Evolutionary conservation across 352 stramenopile species (phyloP).

Genomic region (Lagenidium sp.): DNA sequence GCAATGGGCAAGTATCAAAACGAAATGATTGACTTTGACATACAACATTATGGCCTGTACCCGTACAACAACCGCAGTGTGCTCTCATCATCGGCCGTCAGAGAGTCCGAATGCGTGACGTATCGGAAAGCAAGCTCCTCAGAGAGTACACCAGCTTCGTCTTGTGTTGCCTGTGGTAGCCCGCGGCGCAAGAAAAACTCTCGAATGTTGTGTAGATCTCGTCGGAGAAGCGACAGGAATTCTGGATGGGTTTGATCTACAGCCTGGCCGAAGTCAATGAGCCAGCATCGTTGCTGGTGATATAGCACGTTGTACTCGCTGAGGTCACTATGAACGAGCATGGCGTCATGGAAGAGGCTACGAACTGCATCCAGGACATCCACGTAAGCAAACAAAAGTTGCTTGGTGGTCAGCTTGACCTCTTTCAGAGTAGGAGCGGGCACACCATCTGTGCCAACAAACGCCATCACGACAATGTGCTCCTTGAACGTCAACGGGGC

Average conservation of each 20-base stretch:
- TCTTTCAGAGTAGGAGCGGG: slow-evolving; percentile 67
- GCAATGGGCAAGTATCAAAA: neutral
- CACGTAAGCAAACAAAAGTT: slow-evolving; percentile 39
- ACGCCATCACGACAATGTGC: slow-evolving; percentile 67
- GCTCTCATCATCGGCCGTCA: too few relatives aligned
- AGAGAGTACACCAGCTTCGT: neutral
- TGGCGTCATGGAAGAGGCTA: slow-evolving; percentile 37
- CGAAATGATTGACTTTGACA: neutral
- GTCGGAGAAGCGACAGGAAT: slow-evolving; percentile 44
- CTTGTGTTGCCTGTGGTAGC: neutral
- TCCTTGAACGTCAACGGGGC: slow-evolving; percentile 42
- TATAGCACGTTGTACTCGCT: slow-evolving; percentile 90
- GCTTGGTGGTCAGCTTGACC: slow-evolving; percentile 40
- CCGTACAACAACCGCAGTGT: too few relatives aligned
- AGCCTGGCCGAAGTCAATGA: slow-evolving; percentile 91
- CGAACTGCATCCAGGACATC: slow-evolving; percentile 39
- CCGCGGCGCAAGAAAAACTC: slow-evolving; percentile 67
- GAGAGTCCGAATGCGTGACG: slow-evolving; percentile 2
- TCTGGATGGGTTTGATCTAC: slow-evolving; percentile 76
- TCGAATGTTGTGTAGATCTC: slow-evolving; percentile 70
- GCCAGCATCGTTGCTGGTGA: slow-evolving; percentile 52
- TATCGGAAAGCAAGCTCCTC: slow-evolving; percentile 5
- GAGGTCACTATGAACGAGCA: slow-evolving; percentile 57
- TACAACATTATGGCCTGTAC: neutral
- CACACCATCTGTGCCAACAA: slow-evolving; percentile 45